These are phyloP conservation scores for Magnusiomyces sp. DNA, from an alignment of 1,139 yeast genomes.

Conservation along the genomic window DNA sequence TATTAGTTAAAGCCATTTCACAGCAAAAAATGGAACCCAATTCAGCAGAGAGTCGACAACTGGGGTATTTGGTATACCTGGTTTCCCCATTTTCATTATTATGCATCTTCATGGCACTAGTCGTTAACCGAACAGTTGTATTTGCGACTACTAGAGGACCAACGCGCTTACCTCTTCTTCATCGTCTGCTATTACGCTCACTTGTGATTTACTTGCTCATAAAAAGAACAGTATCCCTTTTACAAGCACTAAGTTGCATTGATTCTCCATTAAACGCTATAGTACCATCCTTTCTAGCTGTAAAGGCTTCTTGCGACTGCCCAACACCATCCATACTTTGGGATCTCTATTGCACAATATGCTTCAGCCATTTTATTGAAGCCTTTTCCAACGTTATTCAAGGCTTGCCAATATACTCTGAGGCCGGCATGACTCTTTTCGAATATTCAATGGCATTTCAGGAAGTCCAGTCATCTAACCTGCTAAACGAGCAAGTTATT, in stretches of 20 bases:
- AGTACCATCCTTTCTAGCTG: conserved; percentile 17
- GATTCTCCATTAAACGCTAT: conserved; percentile 7
- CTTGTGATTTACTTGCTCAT: conserved; percentile 34
- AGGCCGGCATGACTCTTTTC: conserved; percentile 62
- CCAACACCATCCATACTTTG: conserved; percentile 39
- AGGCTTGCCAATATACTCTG: conserved; percentile 52
- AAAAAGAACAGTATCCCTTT: conserved; percentile 32
- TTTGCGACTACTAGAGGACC: conserved; percentile 53
- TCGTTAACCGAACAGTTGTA: conserved; percentile 56
- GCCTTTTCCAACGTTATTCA: conserved; percentile 55
- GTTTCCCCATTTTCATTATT: conserved; percentile 43
- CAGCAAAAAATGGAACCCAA: too few relatives aligned
- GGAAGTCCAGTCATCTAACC: conserved; percentile 47
- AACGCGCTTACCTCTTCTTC: conserved; percentile 26
- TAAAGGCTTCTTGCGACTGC: conserved; percentile 12
- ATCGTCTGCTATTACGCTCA: conserved; percentile 32
- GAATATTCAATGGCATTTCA: conserved; percentile 70
- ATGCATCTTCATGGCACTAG: conserved; percentile 56
- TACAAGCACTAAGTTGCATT: conserved; percentile 35
- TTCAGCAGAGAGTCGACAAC: too few relatives aligned
- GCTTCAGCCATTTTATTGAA: conserved; percentile 61
- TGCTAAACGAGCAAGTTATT: conserved; percentile 49
- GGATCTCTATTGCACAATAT: conserved; percentile 54
- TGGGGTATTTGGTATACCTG: too few relatives aligned
- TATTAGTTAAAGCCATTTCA: too few relatives aligned